Base-by-base conservation (phyloP, 2,329 filamentous ascomycete species). In the Tolypocladium inflatum region DNA sequence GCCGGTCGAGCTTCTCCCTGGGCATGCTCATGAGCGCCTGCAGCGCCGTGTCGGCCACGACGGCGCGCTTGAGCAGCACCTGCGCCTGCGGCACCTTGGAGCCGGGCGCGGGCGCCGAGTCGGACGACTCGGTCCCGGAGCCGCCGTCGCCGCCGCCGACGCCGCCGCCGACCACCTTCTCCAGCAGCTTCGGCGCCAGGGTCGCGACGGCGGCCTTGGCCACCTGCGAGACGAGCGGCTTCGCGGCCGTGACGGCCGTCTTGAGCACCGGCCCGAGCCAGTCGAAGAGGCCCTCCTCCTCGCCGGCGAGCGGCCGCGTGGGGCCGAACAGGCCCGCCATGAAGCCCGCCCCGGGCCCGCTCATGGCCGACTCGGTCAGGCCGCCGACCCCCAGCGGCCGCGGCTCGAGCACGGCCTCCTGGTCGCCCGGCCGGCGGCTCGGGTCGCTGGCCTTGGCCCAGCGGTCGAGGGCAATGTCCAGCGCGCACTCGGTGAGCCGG, bases 11-110 rank as follows among this genome's bases (percentile, higher is more conserved):
- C 48, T 51, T 51, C 26, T n/a, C 30, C 26, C 3, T 11, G 48
- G 48, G 30, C 48, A 51, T 4, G 17, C 17, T 35, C 48, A 51
- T 51, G 15, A 64, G 54, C 6, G 60, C 60, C 55, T 62, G 58
- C 9, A 62, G 58, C 33, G 62, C 59, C 13, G 60, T 54, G 41
- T 63, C 62, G 21, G 57, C 60, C 26, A 63, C 39, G 15, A 62
- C 17, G 23, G 63, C 63, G 9, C 63, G 63, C 55, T 63, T 54
- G 35, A 63, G 54, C 4, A 63, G 51, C 9, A 63, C 30, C 6
- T n/a, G 45, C 54, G 35, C 54, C 39, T 55, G 39, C 23, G 54
- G 23, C 37, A 21, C n/a, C 26, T 55, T 55, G 38, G 30, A 33
- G 39, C 13, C 30, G 6, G 30, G 13, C 15, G n/a, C 19, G 17